Percentiles rank a stretch among this genome's conserved stretches.
Evolutionary conservation across 2,329 filamentous ascomycete genomes (phyloP).

Genomic region (Monosporascus sp.): DNA sequence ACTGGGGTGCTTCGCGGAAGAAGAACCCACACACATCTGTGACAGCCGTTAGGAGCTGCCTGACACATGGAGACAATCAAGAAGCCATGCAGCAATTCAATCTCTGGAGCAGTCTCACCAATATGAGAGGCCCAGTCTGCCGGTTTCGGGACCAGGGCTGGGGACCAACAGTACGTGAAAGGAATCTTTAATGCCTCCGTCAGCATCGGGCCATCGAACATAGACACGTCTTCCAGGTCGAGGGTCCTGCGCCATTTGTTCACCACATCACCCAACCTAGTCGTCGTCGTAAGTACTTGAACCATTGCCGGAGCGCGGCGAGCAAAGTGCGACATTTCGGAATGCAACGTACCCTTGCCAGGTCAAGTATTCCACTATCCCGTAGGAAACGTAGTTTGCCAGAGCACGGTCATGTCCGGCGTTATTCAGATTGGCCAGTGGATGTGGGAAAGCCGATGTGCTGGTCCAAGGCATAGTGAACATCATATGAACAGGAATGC

Average conservation of each 20-base stretch:
- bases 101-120: too few relatives aligned
- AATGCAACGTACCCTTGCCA: slow-evolving; percentile 60
- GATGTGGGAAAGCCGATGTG: slow-evolving; percentile 75
- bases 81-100: too few relatives aligned
- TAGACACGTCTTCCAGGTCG: slow-evolving; percentile 56
- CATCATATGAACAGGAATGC: slow-evolving; percentile 76
- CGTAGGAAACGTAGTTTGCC: slow-evolving; percentile 73
- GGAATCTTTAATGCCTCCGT: slow-evolving; percentile 67
- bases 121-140: slow-evolving; percentile 70
- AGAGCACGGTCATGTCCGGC: slow-evolving; percentile 46
- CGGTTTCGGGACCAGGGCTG: slow-evolving; percentile 68
- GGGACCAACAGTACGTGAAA: slow-evolving; percentile 38
- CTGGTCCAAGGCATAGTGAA: slow-evolving; percentile 91
- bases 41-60: too few relatives aligned
- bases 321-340: neutral
- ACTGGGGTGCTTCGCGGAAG: slow-evolving; percentile 64
- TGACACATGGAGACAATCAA: too few relatives aligned
- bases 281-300: neutral
- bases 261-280: slow-evolving; percentile 64
- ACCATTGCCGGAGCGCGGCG: too few relatives aligned
- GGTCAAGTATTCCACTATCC: slow-evolving; percentile 77
- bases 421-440: slow-evolving; percentile 61
- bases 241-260: slow-evolving; percentile 68
- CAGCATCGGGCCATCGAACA: slow-evolving; percentile 71
- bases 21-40: slow-evolving; percentile 62